phyloP scores from a whole-genome alignment of 1,284 basidiomycete species.

The Sphagnurus paluster region DNA sequence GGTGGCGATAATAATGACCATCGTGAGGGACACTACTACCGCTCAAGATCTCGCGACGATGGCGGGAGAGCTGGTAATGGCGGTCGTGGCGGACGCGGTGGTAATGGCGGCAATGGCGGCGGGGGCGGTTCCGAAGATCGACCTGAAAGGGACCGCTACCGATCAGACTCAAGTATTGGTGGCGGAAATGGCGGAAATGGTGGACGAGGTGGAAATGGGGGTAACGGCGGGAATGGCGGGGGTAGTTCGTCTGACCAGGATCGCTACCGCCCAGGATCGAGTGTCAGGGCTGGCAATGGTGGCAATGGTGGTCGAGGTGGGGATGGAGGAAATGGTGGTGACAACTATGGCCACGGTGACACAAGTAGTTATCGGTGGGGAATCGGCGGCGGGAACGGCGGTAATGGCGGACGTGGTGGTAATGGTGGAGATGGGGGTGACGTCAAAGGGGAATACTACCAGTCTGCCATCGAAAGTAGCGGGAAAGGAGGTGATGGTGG shows the following conservation, averaged over 20 bases:
- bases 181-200: neutral
- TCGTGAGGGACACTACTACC: neutral
- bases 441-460: neutral
- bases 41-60: neutral
- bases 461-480: neutral
- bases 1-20: neutral
- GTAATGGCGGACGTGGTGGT: neutral
- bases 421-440: slow-evolving; percentile 2
- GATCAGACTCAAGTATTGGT: neutral
- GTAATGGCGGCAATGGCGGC: neutral
- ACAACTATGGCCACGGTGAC: too few species aligned
- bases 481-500: slow-evolving; percentile 5
- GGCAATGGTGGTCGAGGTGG: slow-evolving; percentile 1
- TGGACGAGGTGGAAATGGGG: neutral
- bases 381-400: neutral
- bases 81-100: neutral
- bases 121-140: neutral
- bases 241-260: neutral
- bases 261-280: neutral
- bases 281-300: neutral
- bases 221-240: neutral
- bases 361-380: too few species aligned
- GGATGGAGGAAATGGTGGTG: neutral
- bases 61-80: slow-evolving; percentile 5
- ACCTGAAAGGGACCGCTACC: neutral